Evolutionary conservation across 768 basidiomycete species (phyloP), one percentile per base, ranked within the genome.

Genomic region (Lentinula lateritia): DNA sequence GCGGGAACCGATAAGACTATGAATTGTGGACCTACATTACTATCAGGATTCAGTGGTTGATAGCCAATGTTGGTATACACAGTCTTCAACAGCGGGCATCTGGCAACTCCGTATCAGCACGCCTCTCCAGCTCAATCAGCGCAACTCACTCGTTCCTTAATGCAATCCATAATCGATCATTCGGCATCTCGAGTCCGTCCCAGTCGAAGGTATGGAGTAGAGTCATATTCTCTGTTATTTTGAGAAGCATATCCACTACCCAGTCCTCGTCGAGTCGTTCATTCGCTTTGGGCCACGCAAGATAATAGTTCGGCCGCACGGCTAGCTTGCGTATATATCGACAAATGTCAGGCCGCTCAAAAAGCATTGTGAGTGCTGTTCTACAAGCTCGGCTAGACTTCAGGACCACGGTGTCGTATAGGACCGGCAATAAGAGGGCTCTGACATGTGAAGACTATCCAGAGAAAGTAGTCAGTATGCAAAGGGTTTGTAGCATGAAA

Each of bases 231-330:
- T 61, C 65, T 5, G 78, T 75, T 9, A 81, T 69, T 1, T 60
- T 39, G 18, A 66, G 66, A 8, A 82, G 74, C 66, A 65, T 73
- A 3, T 65, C 53, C 15, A 73, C 75, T 0, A 83, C 78, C 78
- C 78, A 76, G 0, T 53, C 67, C 62, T 82, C 82, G 53, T 73
- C 71, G 23, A 81, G 65, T 8, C 66, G 65, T 38, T 74, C 72
- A 52, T 82, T 78, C 23, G 74, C 72, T 62, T 72, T 73, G 1
- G 81, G 81, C 80, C 81, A 82, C 6, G 80, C 72, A 35, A 81
- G 75, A 67, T 82, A 82, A 66, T 81, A 83, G 63, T 82, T 81
- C 0, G 82, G 81, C 10, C 80, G 74, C 15, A 82, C 71, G 13
- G 76, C 75, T 35, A 83, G 72, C 58, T 78, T 80, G 16, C 71